These are phyloP conservation scores for Curvularia spicifera DNA, from an alignment of 2,329 filamentous ascomycete genomes.

Conservation along the genomic window DNA sequence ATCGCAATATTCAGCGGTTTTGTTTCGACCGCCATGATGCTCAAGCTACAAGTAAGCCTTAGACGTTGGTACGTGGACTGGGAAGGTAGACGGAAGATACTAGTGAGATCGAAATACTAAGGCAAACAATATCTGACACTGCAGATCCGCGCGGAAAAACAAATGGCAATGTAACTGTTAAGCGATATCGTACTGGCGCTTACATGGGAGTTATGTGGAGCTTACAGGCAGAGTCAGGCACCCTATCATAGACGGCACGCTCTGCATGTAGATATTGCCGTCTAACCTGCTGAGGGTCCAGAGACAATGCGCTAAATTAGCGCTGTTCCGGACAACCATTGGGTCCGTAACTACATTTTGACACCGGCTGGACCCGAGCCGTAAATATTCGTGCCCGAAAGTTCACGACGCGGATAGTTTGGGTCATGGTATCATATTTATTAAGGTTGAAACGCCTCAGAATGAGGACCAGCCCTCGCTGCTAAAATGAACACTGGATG, in stretches of 20 bases:
- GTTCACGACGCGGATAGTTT: background rate
- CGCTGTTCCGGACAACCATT: background rate
- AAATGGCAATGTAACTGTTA: background rate
- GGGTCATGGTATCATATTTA: background rate
- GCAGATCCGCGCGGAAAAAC: background rate
- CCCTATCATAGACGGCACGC: background rate
- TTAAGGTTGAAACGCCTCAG: background rate
- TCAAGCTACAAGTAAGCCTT: background rate
- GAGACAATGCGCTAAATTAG: background rate
- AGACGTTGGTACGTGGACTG: background rate
- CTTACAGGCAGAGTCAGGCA: background rate
- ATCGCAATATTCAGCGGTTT: conserved; percentile 57
- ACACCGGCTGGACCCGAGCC: background rate
- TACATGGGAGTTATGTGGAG: background rate
- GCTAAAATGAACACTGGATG: background rate
- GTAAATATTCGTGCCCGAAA: background rate
- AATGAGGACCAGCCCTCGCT: background rate
- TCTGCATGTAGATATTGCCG: background rate
- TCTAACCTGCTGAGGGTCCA: background rate
- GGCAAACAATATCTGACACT: background rate
- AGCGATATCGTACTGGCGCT: background rate
- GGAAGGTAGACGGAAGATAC: background rate
- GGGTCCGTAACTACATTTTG: background rate
- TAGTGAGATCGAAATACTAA: background rate
- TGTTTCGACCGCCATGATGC: conserved; percentile 10